Base-by-base conservation (phyloP, 768 basidiomycete genomes). In the Boletus vermiculosoides region DNA sequence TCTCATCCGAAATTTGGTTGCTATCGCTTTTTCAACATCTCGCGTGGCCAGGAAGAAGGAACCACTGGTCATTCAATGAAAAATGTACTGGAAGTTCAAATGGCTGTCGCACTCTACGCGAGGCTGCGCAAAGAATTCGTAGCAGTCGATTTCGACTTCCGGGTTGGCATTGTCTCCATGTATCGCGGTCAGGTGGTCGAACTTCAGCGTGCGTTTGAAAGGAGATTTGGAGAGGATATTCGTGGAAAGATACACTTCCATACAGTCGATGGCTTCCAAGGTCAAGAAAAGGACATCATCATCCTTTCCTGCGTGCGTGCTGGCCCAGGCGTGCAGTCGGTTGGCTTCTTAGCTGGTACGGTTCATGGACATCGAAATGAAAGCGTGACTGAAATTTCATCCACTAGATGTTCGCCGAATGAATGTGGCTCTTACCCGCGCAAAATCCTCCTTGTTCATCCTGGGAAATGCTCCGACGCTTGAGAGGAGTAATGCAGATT, bases 371-470 rank as follows among this genome's bases (percentile, higher is more conserved):
- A 42, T 49, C 31, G 52, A 11, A 20, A 49, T 16, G 39, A 45
- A 51, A 13, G 52, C 16, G 2, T 34, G 18, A 37, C 53, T 63
- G 15, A 63, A 36, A 54, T 28, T 41, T 11, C 5, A 16, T 36
- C 30, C 45, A 15, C 36, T 56, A 85, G 90, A 96, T 71, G 71
- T 80, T 22, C 86, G 95, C 44, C 87, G 96, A 44, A 96, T 98
- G 91, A 98, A 99, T 71, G 96, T 99, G n/a, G 95, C 95, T 30
- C 75, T 99, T 25, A 99, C 96, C n/a, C 86, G 97, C 64, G 93
- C 96, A 3, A 91, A 89, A 65, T 93, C 93, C 8, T 97, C 96
- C 11, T 75, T 99, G 3, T 99, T 94, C 71, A 86, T 99, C 54
- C 79, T 99, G 31, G 97, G 97, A 8, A 87, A 98, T 71, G 88